These are phyloP conservation scores for Ploettnerulaceae sp. DNA, from an alignment of 2,329 filamentous ascomycete genomes.

Conservation along the genomic window DNA sequence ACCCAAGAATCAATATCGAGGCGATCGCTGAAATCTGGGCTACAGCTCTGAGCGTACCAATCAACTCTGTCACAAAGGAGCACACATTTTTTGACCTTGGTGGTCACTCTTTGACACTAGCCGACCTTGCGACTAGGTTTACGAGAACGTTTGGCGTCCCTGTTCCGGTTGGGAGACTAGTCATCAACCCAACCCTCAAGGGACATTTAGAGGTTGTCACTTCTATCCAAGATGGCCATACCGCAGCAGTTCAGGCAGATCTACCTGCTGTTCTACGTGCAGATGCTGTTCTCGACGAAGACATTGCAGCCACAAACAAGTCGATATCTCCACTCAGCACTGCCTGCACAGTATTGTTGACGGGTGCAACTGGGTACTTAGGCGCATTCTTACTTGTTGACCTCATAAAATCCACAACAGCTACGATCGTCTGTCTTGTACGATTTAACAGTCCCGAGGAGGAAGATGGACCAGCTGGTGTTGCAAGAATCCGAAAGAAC, in stretches of 20 bases:
- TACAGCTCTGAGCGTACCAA: slow-evolving; percentile 60
- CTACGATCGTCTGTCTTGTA: slow-evolving; percentile 59
- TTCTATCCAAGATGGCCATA: slow-evolving; percentile 65
- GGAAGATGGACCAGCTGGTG: slow-evolving; percentile 59
- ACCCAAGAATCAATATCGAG: slow-evolving; percentile 61
- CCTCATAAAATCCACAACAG: slow-evolving; percentile 56
- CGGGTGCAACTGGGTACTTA: slow-evolving; percentile 84
- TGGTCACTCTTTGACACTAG: slow-evolving; percentile 73
- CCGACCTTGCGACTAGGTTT: slow-evolving; percentile 67
- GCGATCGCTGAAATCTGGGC: slow-evolving; percentile 71
- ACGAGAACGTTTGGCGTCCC: slow-evolving; percentile 68
- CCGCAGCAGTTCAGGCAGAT: slow-evolving; percentile 70
- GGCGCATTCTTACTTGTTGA: slow-evolving; percentile 75
- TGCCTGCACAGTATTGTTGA: slow-evolving; percentile 65
- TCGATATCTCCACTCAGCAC: slow-evolving; percentile 34
- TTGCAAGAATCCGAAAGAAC: slow-evolving; percentile 69
- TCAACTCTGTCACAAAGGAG: slow-evolving; percentile 57
- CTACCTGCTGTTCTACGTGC: slow-evolving; percentile 63
- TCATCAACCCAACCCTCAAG: slow-evolving; percentile 64
- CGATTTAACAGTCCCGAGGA: slow-evolving; percentile 68
- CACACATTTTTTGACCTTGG: slow-evolving; percentile 80
- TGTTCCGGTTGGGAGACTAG: slow-evolving; percentile 65
- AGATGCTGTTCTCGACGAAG: slow-evolving; percentile 61
- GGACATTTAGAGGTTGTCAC: slow-evolving; percentile 70
- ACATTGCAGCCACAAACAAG: slow-evolving; percentile 55